These are phyloP conservation scores for Fusarium annulatum DNA, from an alignment of 2,329 filamentous ascomycete species.

Conservation along the genomic window DNA sequence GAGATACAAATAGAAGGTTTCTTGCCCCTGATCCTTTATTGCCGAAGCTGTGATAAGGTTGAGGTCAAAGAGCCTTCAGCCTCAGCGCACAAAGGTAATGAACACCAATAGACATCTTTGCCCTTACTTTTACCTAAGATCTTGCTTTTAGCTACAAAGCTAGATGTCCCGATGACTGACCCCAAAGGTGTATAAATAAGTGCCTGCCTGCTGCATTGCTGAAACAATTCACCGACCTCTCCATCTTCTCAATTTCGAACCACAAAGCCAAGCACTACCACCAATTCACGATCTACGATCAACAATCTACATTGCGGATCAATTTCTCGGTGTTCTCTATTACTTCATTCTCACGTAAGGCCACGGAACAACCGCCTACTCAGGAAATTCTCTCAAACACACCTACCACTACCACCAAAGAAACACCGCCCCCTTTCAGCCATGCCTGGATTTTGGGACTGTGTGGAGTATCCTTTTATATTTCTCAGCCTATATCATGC, in stretches of 20 bases:
- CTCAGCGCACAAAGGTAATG: background rate
- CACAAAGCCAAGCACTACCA: background rate
- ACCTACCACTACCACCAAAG: background rate
- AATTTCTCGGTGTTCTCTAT: background rate
- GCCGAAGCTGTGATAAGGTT: background rate
- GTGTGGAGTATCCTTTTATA: background rate
- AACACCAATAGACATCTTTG: background rate
- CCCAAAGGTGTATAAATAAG: background rate
- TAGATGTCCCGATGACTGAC: background rate
- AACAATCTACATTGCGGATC: background rate
- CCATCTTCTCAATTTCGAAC: background rate
- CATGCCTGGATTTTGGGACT: background rate
- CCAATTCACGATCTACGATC: background rate
- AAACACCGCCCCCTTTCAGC: background rate
- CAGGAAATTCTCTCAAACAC: background rate
- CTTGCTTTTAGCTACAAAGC: background rate
- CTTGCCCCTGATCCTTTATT: background rate
- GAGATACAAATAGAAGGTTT: background rate
- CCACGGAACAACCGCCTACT: background rate
- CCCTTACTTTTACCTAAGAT: background rate
- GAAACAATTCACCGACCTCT: background rate
- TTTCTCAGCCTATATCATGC: background rate
- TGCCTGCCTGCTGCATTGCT: background rate
- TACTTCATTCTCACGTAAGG: background rate
- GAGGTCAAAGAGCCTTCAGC: background rate